A percentile compares a stretch with the other conserved stretches of the same genome.
Conservation (phyloP, 805 yeast genomes). For the Debaryomyces castellii region DNA sequence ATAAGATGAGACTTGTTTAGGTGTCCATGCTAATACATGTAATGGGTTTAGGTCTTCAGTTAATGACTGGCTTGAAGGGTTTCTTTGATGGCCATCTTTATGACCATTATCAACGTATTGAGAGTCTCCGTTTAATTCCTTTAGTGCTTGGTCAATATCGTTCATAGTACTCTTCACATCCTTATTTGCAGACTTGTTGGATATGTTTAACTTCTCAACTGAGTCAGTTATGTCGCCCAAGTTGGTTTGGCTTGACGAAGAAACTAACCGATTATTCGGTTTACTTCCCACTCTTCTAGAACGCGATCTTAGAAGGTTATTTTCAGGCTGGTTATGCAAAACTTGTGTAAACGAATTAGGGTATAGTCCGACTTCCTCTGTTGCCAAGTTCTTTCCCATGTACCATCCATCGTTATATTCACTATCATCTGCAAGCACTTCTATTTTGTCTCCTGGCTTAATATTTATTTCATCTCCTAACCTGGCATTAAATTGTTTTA, state of each 20-base stretch:
- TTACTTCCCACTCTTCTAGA: conserved; percentile 43
- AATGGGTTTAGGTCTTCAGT: conserved; percentile 43
- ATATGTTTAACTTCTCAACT: conserved; percentile 6
- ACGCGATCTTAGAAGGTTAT: conserved; percentile 41
- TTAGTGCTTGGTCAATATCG: conserved; percentile 72
- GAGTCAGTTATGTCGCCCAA: conserved; percentile 5
- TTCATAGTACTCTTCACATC: conserved; percentile 56
- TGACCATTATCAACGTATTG: background rate
- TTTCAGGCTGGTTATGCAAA: conserved; percentile 18
- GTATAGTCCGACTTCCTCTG: conserved; percentile 80
- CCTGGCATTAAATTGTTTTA: conserved; percentile 84
- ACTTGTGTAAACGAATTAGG: conserved; percentile 85
- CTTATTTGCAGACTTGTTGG: conserved; percentile 16
- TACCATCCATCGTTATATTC: conserved; percentile 98
- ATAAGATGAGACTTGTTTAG: conserved; percentile 79
- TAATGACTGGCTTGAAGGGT: conserved; percentile 12
- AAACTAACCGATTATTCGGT: conserved; percentile 12
- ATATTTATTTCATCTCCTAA: conserved; percentile 86
- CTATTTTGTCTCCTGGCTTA: conserved; percentile 79
- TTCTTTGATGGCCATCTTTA: conserved; percentile 6
- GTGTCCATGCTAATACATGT: conserved; percentile 69
- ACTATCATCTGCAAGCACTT: conserved; percentile 87
- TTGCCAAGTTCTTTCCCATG: conserved; percentile 75
- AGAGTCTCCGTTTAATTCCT: conserved; percentile 49
- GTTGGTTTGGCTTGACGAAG: conserved; percentile 7